These are phyloP conservation scores for Stephania yunnanensis DNA, from an alignment of 164 flowering plant genomes.

Conservation along the genomic window DNA sequence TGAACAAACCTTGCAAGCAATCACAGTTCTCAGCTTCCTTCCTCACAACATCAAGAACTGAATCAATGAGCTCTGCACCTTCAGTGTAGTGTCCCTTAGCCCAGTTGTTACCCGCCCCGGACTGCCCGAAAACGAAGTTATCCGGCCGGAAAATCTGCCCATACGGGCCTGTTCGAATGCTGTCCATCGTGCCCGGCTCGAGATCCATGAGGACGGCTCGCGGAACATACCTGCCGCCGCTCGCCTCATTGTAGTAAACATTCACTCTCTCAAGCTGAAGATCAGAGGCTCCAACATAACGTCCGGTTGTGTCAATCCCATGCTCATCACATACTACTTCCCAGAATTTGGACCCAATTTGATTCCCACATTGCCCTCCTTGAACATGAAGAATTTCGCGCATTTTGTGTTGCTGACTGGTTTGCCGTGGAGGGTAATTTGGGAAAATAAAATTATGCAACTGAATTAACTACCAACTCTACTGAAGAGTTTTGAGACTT, in stretches of 20 bases:
- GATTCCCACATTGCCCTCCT: slow-evolving; percentile 28
- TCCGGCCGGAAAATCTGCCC: slow-evolving; percentile 23
- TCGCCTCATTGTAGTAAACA: slow-evolving; percentile 25
- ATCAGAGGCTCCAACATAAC: slow-evolving; percentile 14
- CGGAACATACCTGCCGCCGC: slow-evolving; percentile 20
- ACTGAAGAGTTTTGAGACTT: background rate
- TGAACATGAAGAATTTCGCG: slow-evolving; percentile 26
- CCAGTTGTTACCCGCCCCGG: slow-evolving; percentile 26
- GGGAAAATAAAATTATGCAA: background rate
- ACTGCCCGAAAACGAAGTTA: slow-evolving; percentile 25
- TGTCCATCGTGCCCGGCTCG: slow-evolving; percentile 25
- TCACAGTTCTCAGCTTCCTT: slow-evolving; percentile 26
- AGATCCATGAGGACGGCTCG: slow-evolving; percentile 28
- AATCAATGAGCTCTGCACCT: slow-evolving; percentile 25
- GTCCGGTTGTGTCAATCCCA: slow-evolving; percentile 22
- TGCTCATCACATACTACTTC: slow-evolving; percentile 25
- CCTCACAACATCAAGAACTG: slow-evolving; percentile 24
- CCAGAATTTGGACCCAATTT: slow-evolving; percentile 27
- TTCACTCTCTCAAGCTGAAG: slow-evolving; percentile 23
- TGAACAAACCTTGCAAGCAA: slow-evolving; percentile 23
- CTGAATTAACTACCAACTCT: background rate
- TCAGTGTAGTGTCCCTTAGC: slow-evolving; percentile 26
- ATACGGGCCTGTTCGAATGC: slow-evolving; percentile 19
- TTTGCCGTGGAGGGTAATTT: background rate
- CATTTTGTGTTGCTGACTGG: slow-evolving; percentile 8